A percentile compares a stretch with the other conserved stretches of the same genome.
These are phyloP conservation scores for Penicillium macrosclerotiorum DNA, from an alignment of 495 filamentous ascomycete species.

Conservation along the genomic window DNA sequence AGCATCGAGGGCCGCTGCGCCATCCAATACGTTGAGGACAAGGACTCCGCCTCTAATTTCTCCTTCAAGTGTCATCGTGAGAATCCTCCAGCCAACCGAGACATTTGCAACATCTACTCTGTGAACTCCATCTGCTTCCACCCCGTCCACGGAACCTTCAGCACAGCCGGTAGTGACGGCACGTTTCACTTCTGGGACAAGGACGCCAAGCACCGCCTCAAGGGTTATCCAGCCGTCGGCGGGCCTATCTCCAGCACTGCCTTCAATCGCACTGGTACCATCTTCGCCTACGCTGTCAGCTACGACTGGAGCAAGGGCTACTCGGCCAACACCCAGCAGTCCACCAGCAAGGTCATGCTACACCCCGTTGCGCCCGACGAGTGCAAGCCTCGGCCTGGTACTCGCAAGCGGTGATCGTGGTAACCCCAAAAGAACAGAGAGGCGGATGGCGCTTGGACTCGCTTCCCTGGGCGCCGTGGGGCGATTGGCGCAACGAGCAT, in stretches of 20 bases:
- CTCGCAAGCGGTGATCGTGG: conserved; percentile 62
- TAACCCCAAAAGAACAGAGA: conserved; percentile 4
- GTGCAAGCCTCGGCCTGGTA: conserved; percentile 72
- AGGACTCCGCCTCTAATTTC: conserved; percentile 79
- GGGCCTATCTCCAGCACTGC: conserved; percentile 74
- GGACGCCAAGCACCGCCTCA: conserved; percentile 79
- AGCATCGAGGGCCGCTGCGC: conserved; percentile 88
- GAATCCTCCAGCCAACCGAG: conserved; percentile 57
- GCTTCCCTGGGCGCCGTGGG: conserved; percentile 8
- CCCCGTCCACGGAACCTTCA: conserved; percentile 83
- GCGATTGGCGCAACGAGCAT: conserved; percentile 30
- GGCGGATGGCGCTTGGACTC: conserved; percentile 3
- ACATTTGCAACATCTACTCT: conserved; percentile 76
- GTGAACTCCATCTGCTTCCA: conserved; percentile 91
- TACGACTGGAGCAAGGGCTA: conserved; percentile 97
- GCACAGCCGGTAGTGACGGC: conserved; percentile 83
- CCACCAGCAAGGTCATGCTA: conserved; percentile 82
- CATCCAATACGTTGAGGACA: conserved; percentile 86
- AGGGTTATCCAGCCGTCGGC: conserved; percentile 81
- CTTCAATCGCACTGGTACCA: conserved; percentile 73
- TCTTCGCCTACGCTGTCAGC: conserved; percentile 87
- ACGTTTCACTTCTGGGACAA: conserved; percentile 93
- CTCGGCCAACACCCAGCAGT: conserved; percentile 62
- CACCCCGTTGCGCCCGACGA: conserved; percentile 75
- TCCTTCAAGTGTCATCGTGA: conserved; percentile 93